Evolutionary conservation across 2,329 filamentous ascomycete species (phyloP).

Genomic region (Zymoseptoria ardabiliae): DNA sequence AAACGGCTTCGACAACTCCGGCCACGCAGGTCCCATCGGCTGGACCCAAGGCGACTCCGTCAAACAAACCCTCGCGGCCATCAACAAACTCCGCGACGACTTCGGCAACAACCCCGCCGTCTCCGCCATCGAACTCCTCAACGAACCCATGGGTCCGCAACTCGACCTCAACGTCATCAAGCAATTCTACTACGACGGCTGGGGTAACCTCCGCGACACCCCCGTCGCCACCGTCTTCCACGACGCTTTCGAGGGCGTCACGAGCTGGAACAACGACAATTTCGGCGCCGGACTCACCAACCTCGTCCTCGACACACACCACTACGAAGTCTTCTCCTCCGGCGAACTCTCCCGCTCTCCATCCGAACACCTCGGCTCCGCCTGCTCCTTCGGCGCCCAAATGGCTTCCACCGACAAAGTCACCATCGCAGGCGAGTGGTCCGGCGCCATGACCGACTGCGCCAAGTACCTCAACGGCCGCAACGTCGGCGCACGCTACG

Average conservation of each 20-base stretch:
- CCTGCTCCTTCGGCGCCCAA: conserved; percentile 38
- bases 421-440: conserved; percentile 64
- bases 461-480: conserved; percentile 47
- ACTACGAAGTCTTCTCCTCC: conserved; percentile 41
- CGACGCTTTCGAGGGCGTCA: conserved; percentile 42
- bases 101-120: conserved; percentile 39
- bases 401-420: conserved; percentile 48
- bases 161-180: conserved; percentile 38
- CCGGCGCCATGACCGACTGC: conserved; percentile 58
- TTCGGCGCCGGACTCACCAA: conserved; percentile 40
- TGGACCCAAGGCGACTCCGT: conserved; percentile 41
- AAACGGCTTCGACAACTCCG: conserved; percentile 63
- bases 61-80: conserved; percentile 33
- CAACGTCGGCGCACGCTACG: conserved; percentile 53
- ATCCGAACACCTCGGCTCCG: conserved; percentile 34
- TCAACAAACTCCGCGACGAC: conserved; percentile 43
- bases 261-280: conserved; percentile 32
- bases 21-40: conserved; percentile 41
- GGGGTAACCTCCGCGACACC: conserved; percentile 38
- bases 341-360: conserved; percentile 32
- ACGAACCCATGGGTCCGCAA: conserved; percentile 40
- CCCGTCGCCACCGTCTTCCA: conserved; percentile 40
- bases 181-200: conserved; percentile 44
- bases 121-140: conserved; percentile 41
- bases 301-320: conserved; percentile 41